Evolutionary conservation across 805 yeast genomes (phyloP), one percentile per base, ranked within the genome.

Genomic region (Cyberlindnera lachancei): DNA sequence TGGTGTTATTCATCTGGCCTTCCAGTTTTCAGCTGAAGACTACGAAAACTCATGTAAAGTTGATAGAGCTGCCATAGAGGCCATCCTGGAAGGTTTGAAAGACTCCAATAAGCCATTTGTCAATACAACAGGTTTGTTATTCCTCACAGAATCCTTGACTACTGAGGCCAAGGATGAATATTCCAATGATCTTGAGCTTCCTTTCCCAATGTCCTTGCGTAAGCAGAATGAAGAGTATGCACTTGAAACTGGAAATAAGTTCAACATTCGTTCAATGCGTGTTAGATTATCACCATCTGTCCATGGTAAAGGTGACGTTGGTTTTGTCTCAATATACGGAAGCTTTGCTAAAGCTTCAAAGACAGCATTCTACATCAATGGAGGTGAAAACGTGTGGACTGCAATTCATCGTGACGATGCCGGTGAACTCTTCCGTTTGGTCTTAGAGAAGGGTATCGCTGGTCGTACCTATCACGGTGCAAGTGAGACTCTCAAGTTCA

Each of bases 1-100:
- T 32, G 66, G 55, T 7, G 55, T 57, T 13, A 30, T 60, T 12
- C 67, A 63, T 33, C 37, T 58, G 17, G 69, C 58, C 1, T 62
- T 55, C 36, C 41, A 47, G 15, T 59, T 57, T 36, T 60, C 60
- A 30, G 57, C 53, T 31, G 15, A 35, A 4, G 40, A 50, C 10
- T 42, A 36, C 23, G 42, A 27, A 3, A 29, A 44, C n/a, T 24
- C 47, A 17, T 32, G 40, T 23, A 34, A 35, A 16, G 28, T 44
- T 26, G 66, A 61, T 25, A 33, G 7, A 28, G n/a, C 23, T 5
- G 65, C 62, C 1, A 31, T 51, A 15, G 31, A 35, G 6, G 46
- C 59, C 6, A 41, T 61, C 37, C 31, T 40, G 19, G 51, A 52
- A 4, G 52, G 51, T 3, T 23, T 57, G 4, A 39, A 33, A n/a